Evolutionary conservation across 257 asterid genomes (phyloP).

Genomic region (Solanum stenotomum): DNA sequence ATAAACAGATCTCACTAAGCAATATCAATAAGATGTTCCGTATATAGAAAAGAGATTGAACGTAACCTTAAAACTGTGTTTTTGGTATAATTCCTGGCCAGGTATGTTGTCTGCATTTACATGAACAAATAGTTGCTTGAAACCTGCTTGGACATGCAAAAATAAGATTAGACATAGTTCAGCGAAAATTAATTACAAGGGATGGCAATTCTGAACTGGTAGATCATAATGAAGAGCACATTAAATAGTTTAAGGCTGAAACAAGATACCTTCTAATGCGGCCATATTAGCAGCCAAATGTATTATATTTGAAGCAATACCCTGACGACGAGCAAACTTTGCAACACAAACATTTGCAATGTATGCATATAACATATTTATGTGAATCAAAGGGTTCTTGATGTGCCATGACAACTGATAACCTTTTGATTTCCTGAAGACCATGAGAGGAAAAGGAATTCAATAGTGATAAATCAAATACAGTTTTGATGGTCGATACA

Average conservation of each 20-base stretch:
- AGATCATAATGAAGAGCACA: neutral
- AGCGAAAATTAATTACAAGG: neutral
- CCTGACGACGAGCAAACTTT: slow-evolving; percentile 82
- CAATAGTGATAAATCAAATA: neutral
- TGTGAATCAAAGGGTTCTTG: slow-evolving; percentile 55
- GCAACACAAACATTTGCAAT: slow-evolving; percentile 88
- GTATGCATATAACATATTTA: slow-evolving; percentile 48
- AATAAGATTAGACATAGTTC: neutral
- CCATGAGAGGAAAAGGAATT: neutral
- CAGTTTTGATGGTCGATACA: too few relatives aligned
- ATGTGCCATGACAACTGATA: slow-evolving; percentile 45
- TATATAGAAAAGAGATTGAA: neutral
- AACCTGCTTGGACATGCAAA: slow-evolving; percentile 39
- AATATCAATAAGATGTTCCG: neutral
- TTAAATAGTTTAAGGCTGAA: slow-evolving; percentile 1
- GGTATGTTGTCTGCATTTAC: slow-evolving; percentile 66
- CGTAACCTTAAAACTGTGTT: slow-evolving; percentile 63
- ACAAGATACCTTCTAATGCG: slow-evolving; percentile 37
- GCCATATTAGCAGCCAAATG: slow-evolving; percentile 68
- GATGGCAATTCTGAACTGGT: neutral
- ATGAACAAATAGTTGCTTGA: slow-evolving; percentile 74
- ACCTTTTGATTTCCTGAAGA: slow-evolving; percentile 51
- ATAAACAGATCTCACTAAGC: neutral
- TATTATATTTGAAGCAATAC: slow-evolving; percentile 79
- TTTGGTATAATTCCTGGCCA: slow-evolving; percentile 68